phyloP scores from a whole-genome alignment of 2,329 filamentous ascomycete genomes.

The Cladorrhinum sp. region DNA sequence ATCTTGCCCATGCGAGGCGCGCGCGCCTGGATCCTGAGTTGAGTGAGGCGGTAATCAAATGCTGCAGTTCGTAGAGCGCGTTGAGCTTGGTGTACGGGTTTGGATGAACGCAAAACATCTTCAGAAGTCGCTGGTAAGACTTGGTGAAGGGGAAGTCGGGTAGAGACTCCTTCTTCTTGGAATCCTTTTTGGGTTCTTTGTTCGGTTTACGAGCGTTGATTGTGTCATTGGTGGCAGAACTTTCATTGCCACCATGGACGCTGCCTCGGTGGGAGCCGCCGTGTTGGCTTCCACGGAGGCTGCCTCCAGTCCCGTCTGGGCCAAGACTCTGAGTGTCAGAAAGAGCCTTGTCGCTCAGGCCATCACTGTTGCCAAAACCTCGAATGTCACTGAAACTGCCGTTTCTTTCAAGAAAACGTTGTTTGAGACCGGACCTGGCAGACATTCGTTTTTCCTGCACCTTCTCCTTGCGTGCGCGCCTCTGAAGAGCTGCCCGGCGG shows the following conservation, averaged over 20 bases:
- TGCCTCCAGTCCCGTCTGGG: slow-evolving; percentile 36
- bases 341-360: slow-evolving; percentile 24
- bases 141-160: slow-evolving; percentile 74
- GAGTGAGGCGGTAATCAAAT: slow-evolving; percentile 74
- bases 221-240: slow-evolving; percentile 40
- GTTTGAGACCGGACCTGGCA: slow-evolving; percentile 45
- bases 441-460: slow-evolving; percentile 44
- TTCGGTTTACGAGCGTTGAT: slow-evolving; percentile 32
- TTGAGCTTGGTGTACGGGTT: slow-evolving; percentile 85
- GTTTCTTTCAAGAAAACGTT: slow-evolving; percentile 59
- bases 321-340: slow-evolving; percentile 31
- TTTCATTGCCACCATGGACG: slow-evolving; percentile 38
- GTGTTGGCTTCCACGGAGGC: slow-evolving; percentile 23
- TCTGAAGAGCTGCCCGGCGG: slow-evolving; percentile 54
- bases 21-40: slow-evolving; percentile 49
- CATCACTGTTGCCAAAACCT: slow-evolving; percentile 44
- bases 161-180: slow-evolving; percentile 32
- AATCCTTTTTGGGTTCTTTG: slow-evolving; percentile 32
- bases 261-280: slow-evolving; percentile 30
- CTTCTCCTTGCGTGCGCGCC: slow-evolving; percentile 40
- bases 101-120: slow-evolving; percentile 83
- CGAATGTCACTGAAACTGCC: slow-evolving; percentile 66
- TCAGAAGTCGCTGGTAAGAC: slow-evolving; percentile 75
- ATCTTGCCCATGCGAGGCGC: slow-evolving; percentile 35
- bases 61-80: slow-evolving; percentile 77